Evolutionary conservation across 345 rosid genomes (phyloP), one percentile per base, ranked within the genome.

Genomic region (Chamaenerion angustifolium): DNA sequence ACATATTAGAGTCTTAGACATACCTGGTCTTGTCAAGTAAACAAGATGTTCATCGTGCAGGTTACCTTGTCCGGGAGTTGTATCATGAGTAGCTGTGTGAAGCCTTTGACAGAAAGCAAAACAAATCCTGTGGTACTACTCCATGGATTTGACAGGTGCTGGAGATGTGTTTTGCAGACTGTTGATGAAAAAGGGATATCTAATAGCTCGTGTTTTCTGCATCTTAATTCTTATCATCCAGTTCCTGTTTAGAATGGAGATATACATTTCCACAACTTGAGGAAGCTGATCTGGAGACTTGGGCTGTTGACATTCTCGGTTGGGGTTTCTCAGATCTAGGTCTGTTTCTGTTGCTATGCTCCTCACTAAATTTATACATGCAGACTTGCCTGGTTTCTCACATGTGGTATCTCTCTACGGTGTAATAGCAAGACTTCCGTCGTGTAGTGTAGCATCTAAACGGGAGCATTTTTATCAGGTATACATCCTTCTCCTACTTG

Each of bases 181-280:
- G 19, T 16, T 57, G 42, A 14, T 52, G 43, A 19, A 19, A 27
- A 16, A 4, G 8, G 45, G 13, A 51, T 45, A 23, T 60, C 55
- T 27, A 43, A 3, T 50, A 25, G 18, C 18, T 67, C 51, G 54
- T 60, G 52, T 62, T 68, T 54, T 58, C 54, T 51, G 23, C 56
- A 54, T 70, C 52, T 31, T 31, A 31, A 31, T 31, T 31, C 37
- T 63, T 64, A 64, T 69, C 54, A 58, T 60, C 57, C 71, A 90
- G 95, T 71, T 86, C 95, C 48, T 90, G 95, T 73, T 76, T 92
- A 70, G 98, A 92, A 78, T 92, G 96, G 98, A 78, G 95, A 70
- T 82, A 77, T 70, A 67, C 81, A 3, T 75, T 63, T 45, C 96
- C 93, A 1, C 62, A 81, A 70, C 98, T 92, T 1, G 96, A 87